Evolutionary conservation across 495 filamentous ascomycete genomes (phyloP).

Genomic region (Hypomontagnella monticulosa): DNA sequence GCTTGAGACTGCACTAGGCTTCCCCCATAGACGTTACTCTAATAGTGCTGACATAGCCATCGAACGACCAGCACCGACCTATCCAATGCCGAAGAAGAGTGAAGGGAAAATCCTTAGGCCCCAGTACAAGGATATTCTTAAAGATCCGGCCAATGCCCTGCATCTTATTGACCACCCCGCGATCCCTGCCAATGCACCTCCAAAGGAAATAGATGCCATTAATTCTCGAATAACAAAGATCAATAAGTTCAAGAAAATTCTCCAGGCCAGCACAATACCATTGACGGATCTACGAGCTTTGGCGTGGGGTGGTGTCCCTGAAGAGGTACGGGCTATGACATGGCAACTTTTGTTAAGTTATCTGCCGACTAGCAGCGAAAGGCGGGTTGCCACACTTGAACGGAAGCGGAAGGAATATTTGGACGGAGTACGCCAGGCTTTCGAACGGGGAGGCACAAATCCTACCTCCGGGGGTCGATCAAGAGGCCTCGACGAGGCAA

Average conservation of each 20-base stretch:
- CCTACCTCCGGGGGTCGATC: constrained; percentile 58
- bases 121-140: constrained; percentile 95
- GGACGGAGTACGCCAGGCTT: constrained; percentile 94
- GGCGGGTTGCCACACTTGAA: constrained; percentile 88
- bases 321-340: constrained; percentile 96
- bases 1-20: constrained; percentile 50
- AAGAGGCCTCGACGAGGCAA: constrained; percentile 88
- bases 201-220: constrained; percentile 87
- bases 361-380: constrained; percentile 91
- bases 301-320: constrained; percentile 92
- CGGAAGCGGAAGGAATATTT: constrained; percentile 96
- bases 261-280: constrained; percentile 90
- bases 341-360: constrained; percentile 98
- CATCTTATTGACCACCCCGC: constrained; percentile 92
- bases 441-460: constrained; percentile 70
- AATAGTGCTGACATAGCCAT: constrained; percentile 92
- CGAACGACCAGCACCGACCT: constrained; percentile 85
- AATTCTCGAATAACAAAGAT: constrained; percentile 90
- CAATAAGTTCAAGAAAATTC: constrained; percentile 96
- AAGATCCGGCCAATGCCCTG: constrained; percentile 93
- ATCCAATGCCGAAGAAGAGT: constrained; percentile 84
- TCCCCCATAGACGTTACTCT: constrained; percentile 59
- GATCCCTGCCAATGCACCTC: constrained; percentile 74
- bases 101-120: constrained; percentile 96
- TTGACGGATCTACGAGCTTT: constrained; percentile 81